Conservation (phyloP, 495 filamentous ascomycete genomes). For the Annulohypoxylon bovei region DNA sequence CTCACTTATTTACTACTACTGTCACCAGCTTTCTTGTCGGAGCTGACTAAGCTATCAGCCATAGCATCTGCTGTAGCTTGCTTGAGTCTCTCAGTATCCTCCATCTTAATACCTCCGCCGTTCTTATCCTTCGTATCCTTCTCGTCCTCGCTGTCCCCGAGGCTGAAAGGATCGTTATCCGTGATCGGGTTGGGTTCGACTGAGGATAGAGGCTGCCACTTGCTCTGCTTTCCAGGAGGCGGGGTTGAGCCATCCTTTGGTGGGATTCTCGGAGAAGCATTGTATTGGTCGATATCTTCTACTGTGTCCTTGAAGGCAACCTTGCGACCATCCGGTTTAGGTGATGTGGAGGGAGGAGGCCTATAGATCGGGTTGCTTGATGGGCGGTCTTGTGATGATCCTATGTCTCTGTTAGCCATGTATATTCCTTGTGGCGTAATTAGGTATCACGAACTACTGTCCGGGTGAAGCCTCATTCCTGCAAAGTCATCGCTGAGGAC, state of each 20-base stretch:
- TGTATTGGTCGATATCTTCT: conserved; percentile 85
- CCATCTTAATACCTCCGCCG: conserved; percentile 62
- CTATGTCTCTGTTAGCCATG: conserved; percentile 34
- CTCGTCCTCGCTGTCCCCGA: conserved; percentile 96
- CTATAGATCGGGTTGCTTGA: conserved; percentile 81
- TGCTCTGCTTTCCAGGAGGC: conserved; percentile 73
- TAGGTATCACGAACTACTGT: conserved; percentile 69
- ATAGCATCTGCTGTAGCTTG: conserved; percentile 74
- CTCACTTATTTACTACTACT: conserved; percentile 13
- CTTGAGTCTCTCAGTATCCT: conserved; percentile 76
- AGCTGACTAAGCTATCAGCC: conserved; percentile 60
- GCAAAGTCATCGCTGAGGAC: conserved; percentile 92
- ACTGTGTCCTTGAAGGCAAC: conserved; percentile 80
- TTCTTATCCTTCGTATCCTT: conserved; percentile 75
- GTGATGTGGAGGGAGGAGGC: conserved; percentile 68
- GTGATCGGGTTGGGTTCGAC: conserved; percentile 87
- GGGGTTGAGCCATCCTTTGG: conserved; percentile 50
- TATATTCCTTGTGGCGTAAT: neutral
- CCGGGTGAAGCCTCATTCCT: conserved; percentile 81
- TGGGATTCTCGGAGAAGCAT: conserved; percentile 64
- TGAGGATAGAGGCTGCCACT: conserved; percentile 94
- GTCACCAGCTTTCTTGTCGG: conserved; percentile 37
- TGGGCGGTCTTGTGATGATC: conserved; percentile 32
- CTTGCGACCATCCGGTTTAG: conserved; percentile 70
- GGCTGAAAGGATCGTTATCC: conserved; percentile 94